These are phyloP conservation scores for Ehretia macrophylla DNA, from an alignment of 257 asterid genomes.

Conservation along the genomic window DNA sequence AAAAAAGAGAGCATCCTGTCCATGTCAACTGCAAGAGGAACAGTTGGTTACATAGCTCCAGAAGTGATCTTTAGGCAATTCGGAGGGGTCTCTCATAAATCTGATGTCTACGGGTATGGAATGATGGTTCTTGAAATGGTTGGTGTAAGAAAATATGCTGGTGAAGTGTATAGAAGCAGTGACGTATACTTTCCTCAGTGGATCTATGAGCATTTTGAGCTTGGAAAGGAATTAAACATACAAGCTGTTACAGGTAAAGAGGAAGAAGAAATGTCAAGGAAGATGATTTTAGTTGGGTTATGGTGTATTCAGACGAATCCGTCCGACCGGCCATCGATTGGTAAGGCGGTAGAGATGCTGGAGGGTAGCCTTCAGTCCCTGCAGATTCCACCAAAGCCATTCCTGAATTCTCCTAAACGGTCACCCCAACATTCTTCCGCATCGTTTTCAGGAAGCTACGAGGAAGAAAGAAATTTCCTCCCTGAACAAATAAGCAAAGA, in stretches of 20 bases:
- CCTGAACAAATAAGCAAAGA: too few species aligned
- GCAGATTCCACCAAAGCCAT: constrained; percentile 55
- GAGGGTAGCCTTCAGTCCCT: constrained; percentile 42
- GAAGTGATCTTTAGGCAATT: constrained; percentile 54
- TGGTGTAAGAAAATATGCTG: constrained; percentile 32
- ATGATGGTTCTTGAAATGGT: constrained; percentile 70
- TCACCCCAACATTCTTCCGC: constrained; percentile 10
- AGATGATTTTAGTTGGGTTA: constrained; percentile 53
- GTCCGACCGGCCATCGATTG: constrained; percentile 51
- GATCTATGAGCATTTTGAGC: constrained; percentile 39
- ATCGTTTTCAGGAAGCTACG: neutral
- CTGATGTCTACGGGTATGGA: constrained; percentile 71
- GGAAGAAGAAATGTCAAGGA: constrained; percentile 38
- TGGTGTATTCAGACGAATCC: constrained; percentile 73
- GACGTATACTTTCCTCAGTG: constrained; percentile 40
- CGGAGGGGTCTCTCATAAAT: constrained; percentile 59
- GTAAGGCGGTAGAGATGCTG: constrained; percentile 57
- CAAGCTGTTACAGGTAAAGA: constrained; percentile 21
- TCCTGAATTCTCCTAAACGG: constrained; percentile 16
- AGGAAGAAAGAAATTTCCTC: too few species aligned
- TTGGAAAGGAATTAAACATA: constrained; percentile 18
- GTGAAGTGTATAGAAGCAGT: constrained; percentile 20
- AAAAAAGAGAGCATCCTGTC: constrained; percentile 47
- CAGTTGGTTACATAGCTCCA: constrained; percentile 68
- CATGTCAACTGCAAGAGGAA: constrained; percentile 45